Base-by-base conservation (phyloP, 768 basidiomycete genomes). In the Tulasnella sp. region DNA sequence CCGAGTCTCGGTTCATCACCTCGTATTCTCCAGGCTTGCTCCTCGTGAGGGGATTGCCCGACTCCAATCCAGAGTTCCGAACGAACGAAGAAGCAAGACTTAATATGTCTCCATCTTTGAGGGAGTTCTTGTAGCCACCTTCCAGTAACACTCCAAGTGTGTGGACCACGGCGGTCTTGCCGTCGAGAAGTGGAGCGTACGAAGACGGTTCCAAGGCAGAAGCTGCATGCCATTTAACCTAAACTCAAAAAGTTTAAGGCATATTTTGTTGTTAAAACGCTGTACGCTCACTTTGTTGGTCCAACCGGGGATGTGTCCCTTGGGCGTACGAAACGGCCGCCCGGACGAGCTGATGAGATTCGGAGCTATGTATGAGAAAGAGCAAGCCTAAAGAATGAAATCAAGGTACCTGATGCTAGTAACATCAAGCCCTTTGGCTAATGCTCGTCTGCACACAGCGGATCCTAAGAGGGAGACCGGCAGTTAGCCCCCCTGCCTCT, bases 141-240 rank as follows among this genome's bases (percentile, higher is more conserved):
- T 96, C 94, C 42, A 99, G 86, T 72, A 99, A 89, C 13, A 92
- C 94, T 69, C 98, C 98, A 26, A 99, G 87, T 1, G 98, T 97
- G 83, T 98, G 96, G 48, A 99, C 95, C 39, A 99, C 92, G 0
- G 92, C 94, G 32, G 89, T 88, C 35, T 88, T 89, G 32, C 86
- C 84, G 0, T 90, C 87, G 71, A 98, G 87, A 29, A 96, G 85
- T 76, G 90, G 86, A 11, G 87, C 86, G 84, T 95, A 96, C 16
- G 90, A 87, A 78, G 89, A 85, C 0, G 95, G 95, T 44, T 89
- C 85, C 74, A 97, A 89, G 10, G 96, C 96, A 78, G 94, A 90
- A 37, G 91, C 98, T 80, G 87, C 87, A 82, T 91, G 89, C 96
- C 97, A 99, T 80, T 92, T 88, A 26, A 99, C 94, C 93, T 95